These are phyloP conservation scores for Clathrus columnatus DNA, from an alignment of 768 basidiomycete species.

Conservation along the genomic window DNA sequence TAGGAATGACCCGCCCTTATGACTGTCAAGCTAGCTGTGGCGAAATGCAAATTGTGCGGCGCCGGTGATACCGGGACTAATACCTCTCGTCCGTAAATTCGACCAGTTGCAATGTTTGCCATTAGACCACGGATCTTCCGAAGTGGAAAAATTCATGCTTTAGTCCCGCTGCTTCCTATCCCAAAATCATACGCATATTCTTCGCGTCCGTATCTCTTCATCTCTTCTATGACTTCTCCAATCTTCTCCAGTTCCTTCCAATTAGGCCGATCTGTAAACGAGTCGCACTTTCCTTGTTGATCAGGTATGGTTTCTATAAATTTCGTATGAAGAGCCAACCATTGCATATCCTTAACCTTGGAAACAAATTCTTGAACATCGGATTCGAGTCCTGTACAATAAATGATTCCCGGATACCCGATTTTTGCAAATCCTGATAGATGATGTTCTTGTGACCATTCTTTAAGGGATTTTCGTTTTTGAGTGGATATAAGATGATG, in stretches of 20 bases:
- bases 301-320: constrained; percentile 41
- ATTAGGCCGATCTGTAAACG: constrained; percentile 4
- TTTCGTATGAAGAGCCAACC: constrained; percentile 59
- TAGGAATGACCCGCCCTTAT: no score
- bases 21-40: no score
- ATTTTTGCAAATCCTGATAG: constrained; percentile 64
- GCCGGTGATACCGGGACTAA: no score
- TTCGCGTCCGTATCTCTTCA: constrained; percentile 49
- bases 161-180: constrained; percentile 47
- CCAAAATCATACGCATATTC: constrained; percentile 54
- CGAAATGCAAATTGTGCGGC: no score
- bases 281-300: constrained; percentile 12
- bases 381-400: constrained; percentile 46
- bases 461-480: constrained; percentile 49
- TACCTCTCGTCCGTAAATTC: no score
- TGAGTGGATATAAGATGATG: constrained; percentile 62
- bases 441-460: constrained; percentile 46
- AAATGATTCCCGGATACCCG: constrained; percentile 70
- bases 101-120: no score
- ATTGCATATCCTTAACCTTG: constrained; percentile 69
- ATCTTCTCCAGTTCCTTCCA: constrained; percentile 67
- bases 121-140: no score
- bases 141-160: no score
- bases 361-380: constrained; percentile 54
- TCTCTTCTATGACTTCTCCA: constrained; percentile 59